phyloP scores from a whole-genome alignment of 176 grass and related monocot species.

The Olyra latifolia region DNA sequence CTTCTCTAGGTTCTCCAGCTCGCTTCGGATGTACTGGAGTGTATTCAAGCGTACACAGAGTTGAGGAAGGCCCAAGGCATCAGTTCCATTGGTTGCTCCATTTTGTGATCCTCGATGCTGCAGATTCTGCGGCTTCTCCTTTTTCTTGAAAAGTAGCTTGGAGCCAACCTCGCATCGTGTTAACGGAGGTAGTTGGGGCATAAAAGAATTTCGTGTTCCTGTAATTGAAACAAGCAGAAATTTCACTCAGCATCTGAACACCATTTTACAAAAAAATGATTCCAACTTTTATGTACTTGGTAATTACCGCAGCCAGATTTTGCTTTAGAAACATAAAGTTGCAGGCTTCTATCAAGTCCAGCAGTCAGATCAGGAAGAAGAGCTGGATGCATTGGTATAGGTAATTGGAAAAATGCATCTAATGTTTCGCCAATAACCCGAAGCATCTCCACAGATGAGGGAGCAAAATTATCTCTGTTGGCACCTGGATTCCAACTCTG shows the following conservation, averaged over 20 bases:
- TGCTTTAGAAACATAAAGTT: constrained; percentile 82
- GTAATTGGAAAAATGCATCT: constrained; percentile 92
- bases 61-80: constrained; percentile 68
- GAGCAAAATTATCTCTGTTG: constrained; percentile 87
- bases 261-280: constrained; percentile 21
- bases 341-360: constrained; percentile 83
- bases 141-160: constrained; percentile 89
- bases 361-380: constrained; percentile 80
- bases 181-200: constrained; percentile 74
- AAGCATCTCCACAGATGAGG: constrained; percentile 87
- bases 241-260: constrained; percentile 8
- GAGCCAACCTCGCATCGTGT: constrained; percentile 95
- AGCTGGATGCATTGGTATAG: constrained; percentile 88
- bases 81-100: constrained; percentile 58
- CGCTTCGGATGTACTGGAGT: constrained; percentile 70
- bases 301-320: constrained; percentile 96
- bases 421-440: constrained; percentile 88
- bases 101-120: constrained; percentile 70
- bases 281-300: constrained; percentile 20
- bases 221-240: constrained; percentile 15
- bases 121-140: constrained; percentile 73
- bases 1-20: constrained; percentile 90
- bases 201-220: constrained; percentile 79
- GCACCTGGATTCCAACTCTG: constrained; percentile 91
- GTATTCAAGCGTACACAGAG: constrained; percentile 91